Evolutionary conservation across 1,139 yeast genomes (phyloP).

Genomic region (Spencermartinsiella ligniputridi): DNA sequence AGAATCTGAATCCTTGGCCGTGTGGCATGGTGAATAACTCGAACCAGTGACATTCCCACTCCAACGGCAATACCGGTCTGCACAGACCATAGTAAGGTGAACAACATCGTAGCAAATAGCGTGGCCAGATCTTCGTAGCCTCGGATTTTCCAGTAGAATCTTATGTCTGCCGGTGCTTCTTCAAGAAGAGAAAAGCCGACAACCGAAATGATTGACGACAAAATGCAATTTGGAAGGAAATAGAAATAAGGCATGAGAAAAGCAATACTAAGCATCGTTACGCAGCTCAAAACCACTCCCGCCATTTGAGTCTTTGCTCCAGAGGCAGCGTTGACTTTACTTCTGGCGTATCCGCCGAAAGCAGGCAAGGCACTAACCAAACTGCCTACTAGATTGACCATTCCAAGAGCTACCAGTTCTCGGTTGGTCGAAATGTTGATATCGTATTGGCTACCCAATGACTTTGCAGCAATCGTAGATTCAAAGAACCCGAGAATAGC

Average conservation of each 20-base stretch:
- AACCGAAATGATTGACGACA: constrained; percentile 74
- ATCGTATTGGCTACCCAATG: constrained; percentile 36
- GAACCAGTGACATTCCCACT: constrained; percentile 67
- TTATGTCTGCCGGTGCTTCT: constrained; percentile 79
- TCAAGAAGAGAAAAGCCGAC: constrained; percentile 78
- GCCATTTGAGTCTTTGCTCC: constrained; percentile 84
- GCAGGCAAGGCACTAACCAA: constrained; percentile 81
- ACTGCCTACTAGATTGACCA: constrained; percentile 63
- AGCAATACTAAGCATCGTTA: constrained; percentile 62
- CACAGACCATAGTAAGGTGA: constrained; percentile 77
- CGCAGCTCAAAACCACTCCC: constrained; percentile 73
- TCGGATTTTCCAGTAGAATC: constrained; percentile 64
- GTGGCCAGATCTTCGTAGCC: constrained; percentile 80
- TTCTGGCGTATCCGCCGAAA: constrained; percentile 95
- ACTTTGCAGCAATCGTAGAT: constrained; percentile 84
- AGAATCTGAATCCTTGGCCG: constrained; percentile 84
- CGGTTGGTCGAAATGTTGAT: constrained; percentile 41
- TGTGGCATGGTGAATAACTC: constrained; percentile 82
- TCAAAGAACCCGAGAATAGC: constrained; percentile 92
- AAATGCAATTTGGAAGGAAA: constrained; percentile 73
- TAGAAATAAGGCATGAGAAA: constrained; percentile 61
- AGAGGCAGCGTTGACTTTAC: constrained; percentile 79
- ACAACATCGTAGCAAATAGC: constrained; percentile 62
- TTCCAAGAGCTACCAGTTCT: constrained; percentile 74
- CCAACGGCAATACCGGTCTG: constrained; percentile 91